A percentile compares a stretch with the other conserved stretches of the same genome.
These are phyloP conservation scores for Verbena officinalis DNA, from an alignment of 257 asterid species.

Conservation along the genomic window DNA sequence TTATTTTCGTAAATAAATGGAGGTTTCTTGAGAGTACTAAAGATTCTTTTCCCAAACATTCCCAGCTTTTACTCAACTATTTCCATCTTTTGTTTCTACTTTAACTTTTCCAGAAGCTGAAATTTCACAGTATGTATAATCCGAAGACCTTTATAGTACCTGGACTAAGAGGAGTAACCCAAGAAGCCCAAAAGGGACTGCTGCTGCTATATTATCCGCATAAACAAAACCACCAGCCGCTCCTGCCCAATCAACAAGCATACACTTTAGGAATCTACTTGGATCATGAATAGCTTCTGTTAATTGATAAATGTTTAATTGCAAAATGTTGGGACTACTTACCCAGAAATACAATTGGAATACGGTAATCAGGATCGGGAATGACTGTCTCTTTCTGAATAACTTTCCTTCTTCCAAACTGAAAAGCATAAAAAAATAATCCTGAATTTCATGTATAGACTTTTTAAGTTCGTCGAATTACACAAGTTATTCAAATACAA, in stretches of 20 bases:
- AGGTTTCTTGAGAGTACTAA: too few relatives aligned
- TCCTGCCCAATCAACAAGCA: slow-evolving; percentile 52
- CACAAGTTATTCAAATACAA: background rate
- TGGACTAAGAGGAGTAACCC: slow-evolving; percentile 90
- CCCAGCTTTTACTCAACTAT: too few relatives aligned
- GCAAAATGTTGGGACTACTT: slow-evolving; percentile 18
- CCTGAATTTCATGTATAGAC: background rate
- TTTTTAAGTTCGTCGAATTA: slow-evolving; percentile 8
- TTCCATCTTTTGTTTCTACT: too few relatives aligned
- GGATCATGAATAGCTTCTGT: too few relatives aligned
- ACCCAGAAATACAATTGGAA: slow-evolving; percentile 85
- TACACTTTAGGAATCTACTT: slow-evolving; percentile 2
- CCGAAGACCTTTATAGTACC: slow-evolving; percentile 39
- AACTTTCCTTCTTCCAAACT: slow-evolving; percentile 62
- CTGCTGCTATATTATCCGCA: slow-evolving; percentile 71
- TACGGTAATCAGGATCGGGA: slow-evolving; percentile 90
- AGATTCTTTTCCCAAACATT: too few relatives aligned
- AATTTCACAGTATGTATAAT: background rate
- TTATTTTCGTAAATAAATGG: too few relatives aligned
- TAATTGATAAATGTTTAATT: too few relatives aligned
- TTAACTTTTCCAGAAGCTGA: too few relatives aligned
- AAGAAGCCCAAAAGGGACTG: slow-evolving; percentile 83
- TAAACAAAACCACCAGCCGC: slow-evolving; percentile 65
- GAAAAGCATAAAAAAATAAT: slow-evolving; percentile 31
- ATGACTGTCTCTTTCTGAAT: slow-evolving; percentile 65